Percentiles rank a stretch among this genome's conserved stretches.
phyloP scores from a whole-genome alignment of 2,329 filamentous ascomycete species.

The Cytospora mali region DNA sequence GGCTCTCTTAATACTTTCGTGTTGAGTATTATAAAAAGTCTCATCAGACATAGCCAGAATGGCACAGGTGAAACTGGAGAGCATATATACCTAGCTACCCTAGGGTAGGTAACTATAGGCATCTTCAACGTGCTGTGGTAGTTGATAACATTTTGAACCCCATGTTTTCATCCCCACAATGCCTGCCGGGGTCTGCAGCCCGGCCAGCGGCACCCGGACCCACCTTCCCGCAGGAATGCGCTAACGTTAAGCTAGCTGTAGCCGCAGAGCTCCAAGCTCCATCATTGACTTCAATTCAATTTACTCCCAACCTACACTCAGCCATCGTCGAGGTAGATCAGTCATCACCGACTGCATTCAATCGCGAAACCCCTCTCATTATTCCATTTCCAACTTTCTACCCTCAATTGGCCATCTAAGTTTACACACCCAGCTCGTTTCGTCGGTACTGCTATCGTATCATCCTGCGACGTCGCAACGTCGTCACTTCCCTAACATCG shows the following conservation, averaged over 20 bases:
- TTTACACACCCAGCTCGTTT: background rate
- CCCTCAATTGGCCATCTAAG: background rate
- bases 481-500: background rate
- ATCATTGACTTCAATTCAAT: background rate
- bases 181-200: background rate
- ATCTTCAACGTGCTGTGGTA: too few relatives aligned
- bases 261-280: background rate
- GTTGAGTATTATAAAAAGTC: too few relatives aligned
- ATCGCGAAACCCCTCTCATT: background rate
- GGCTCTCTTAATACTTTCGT: too few relatives aligned
- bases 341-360: background rate
- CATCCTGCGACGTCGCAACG: background rate
- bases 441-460: background rate
- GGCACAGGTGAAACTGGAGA: too few relatives aligned
- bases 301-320: background rate
- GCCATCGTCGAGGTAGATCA: background rate
- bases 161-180: background rate
- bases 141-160: too few relatives aligned
- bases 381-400: background rate
- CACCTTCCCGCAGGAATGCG: background rate
- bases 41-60: too few relatives aligned
- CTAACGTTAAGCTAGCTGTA: background rate
- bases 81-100: too few relatives aligned
- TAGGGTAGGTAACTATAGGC: too few relatives aligned
- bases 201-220: background rate